Evolutionary conservation across 352 stramenopile genomes (phyloP), one percentile per base, ranked within the genome.

Genomic region (Pythium chondricola): DNA sequence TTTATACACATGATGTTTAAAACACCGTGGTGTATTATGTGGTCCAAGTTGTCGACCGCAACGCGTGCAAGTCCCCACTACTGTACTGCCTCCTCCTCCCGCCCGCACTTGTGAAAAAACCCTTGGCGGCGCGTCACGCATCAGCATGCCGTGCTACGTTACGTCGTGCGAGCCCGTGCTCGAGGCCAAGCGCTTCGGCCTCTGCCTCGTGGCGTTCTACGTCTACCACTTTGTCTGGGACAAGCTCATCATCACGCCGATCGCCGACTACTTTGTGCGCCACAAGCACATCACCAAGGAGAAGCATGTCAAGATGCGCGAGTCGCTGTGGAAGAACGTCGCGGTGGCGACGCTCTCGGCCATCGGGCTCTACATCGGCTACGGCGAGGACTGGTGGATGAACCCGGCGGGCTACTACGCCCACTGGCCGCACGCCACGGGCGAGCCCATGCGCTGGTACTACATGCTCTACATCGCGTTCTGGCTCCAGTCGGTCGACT

Each of bases 401-500:
- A 76, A 83, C 58, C 78, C 77, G 54, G 61, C 71, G 18, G 63
- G 63, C 24, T 90, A 88, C 62, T 90, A 82, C 40, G 64, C 57
- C 29, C 63, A 67, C 14, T 90, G 71, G 47, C 79, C 79, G 37
- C 67, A 61, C 33, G 37, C 47, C 18, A 42, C 72, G 35, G 67
- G 58, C 30, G 79, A 90, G 66, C 25, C 33, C 9, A 56, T 81
- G 49, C 74, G 71, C 57, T 90, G 79, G 79, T 85, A 90, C 72
- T 90, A 90, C 64, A 88, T 88, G 75, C 72, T 88, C 58, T 90
- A 90, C 67, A 67, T 88, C 40, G 60, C 68, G 53, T 90, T 83
- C 57, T 90, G 79, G 79, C 49, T 90, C 56, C 79, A 90, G 63
- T 79, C 75, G 59, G 79, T 87, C 55, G 79, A 88, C 64, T 88